A percentile compares a stretch with the other conserved stretches of the same genome.
phyloP scores from a whole-genome alignment of 2,329 filamentous ascomycete genomes.

The Trichoderma afroharzianum region DNA sequence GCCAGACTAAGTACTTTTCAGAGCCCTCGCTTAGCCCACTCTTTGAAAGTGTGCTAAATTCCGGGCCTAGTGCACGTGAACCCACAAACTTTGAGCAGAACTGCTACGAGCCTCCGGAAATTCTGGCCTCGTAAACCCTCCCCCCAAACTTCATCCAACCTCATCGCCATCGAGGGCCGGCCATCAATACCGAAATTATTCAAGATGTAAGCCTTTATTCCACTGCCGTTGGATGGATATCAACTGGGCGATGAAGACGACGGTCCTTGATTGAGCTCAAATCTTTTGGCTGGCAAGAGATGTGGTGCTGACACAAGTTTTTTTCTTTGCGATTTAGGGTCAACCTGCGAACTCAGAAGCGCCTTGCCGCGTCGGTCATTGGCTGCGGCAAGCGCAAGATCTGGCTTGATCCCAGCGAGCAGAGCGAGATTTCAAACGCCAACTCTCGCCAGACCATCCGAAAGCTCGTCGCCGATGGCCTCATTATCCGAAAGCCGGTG shows the following conservation, averaged over 20 bases:
- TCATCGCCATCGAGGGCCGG: slow-evolving; percentile 38
- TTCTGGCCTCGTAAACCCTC: slow-evolving; percentile 40
- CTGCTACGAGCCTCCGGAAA: slow-evolving; percentile 36
- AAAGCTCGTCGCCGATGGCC: slow-evolving; percentile 99
- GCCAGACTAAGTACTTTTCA: slow-evolving; percentile 28
- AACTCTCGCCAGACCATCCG: slow-evolving; percentile 99
- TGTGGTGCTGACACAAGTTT: slow-evolving; percentile 28
- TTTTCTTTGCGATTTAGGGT: slow-evolving; percentile 60
- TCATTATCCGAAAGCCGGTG: slow-evolving; percentile 99
- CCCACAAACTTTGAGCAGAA: slow-evolving; percentile 40
- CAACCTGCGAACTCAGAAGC: slow-evolving; percentile 99
- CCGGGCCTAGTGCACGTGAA: slow-evolving; percentile 37
- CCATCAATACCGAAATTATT: slow-evolving; percentile 41
- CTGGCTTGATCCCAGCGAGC: slow-evolving; percentile 99
- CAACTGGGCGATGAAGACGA: neutral
- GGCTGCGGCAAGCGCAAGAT: slow-evolving; percentile 99
- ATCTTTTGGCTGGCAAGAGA: neutral
- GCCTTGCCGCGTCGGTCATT: slow-evolving; percentile 97
- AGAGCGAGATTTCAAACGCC: slow-evolving; percentile 99
- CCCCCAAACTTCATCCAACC: slow-evolving; percentile 36
- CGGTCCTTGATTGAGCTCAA: neutral
- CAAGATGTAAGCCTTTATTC: slow-evolving; percentile 42
- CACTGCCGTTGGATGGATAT: neutral
- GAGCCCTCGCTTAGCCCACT: slow-evolving; percentile 41
- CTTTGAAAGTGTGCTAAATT: slow-evolving; percentile 13